Percentiles rank a stretch among this genome's conserved stretches.
Evolutionary conservation across 2,329 filamentous ascomycete genomes (phyloP).

Genomic region (Microsporum audouinii): DNA sequence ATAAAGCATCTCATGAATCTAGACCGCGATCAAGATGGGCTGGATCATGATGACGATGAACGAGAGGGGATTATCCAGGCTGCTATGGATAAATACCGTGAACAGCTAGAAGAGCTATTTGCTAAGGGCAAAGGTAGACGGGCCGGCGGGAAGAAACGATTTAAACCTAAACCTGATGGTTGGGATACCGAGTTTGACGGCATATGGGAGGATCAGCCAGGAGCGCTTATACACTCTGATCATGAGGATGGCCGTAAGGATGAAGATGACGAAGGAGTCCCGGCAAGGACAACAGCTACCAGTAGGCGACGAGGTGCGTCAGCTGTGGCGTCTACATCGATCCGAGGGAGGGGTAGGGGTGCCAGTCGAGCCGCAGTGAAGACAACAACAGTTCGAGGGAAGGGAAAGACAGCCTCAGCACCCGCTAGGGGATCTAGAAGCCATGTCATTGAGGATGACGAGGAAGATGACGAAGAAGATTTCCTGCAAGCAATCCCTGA

Average conservation of each 20-base stretch:
- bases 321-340: constrained; percentile 26
- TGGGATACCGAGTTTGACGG: constrained; percentile 92
- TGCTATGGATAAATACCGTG: constrained; percentile 62
- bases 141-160: constrained; percentile 41
- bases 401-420: constrained; percentile 17
- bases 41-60: constrained; percentile 54
- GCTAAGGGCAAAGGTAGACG: constrained; percentile 48
- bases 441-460: neutral
- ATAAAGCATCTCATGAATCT: constrained; percentile 58
- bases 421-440: constrained; percentile 10
- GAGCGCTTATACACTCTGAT: constrained; percentile 47
- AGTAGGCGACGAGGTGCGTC: constrained; percentile 29
- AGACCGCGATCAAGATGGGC: constrained; percentile 56
- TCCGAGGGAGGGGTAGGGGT: constrained; percentile 24
- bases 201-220: constrained; percentile 68
- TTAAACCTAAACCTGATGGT: constrained; percentile 63
- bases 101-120: constrained; percentile 60
- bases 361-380: constrained; percentile 23
- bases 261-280: constrained; percentile 37
- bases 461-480: constrained; percentile 25
- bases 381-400: constrained; percentile 22
- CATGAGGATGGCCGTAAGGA: constrained; percentile 38
- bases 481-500: constrained; percentile 11
- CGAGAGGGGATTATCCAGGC: constrained; percentile 59
- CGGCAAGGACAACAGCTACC: constrained; percentile 18